A percentile compares a stretch with the other conserved stretches of the same genome.
phyloP scores from a whole-genome alignment of 805 yeast species.

The Phaffomyces opuntiae region DNA sequence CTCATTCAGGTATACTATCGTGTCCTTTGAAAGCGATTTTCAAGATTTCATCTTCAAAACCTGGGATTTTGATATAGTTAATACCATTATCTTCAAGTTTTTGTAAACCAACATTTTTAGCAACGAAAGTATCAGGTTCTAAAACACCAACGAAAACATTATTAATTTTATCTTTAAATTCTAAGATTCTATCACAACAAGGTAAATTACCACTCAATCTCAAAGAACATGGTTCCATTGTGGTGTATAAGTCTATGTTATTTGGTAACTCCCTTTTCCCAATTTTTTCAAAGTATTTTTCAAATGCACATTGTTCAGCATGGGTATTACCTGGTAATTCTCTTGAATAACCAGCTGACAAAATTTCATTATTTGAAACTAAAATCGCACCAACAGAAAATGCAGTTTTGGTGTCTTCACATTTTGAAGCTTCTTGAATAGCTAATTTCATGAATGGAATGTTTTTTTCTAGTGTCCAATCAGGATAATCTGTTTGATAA shows the following conservation, averaged over 20 bases:
- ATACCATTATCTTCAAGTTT: conserved; percentile 52
- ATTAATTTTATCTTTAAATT: conserved; percentile 37
- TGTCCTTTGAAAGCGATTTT: conserved; percentile 73
- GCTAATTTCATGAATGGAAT: conserved; percentile 67
- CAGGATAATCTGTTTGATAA: conserved; percentile 21
- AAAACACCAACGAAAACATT: conserved; percentile 87
- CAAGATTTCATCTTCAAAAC: conserved; percentile 66
- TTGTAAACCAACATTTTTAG: conserved; percentile 56
- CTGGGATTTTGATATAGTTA: conserved; percentile 74
- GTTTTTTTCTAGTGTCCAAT: conserved; percentile 50
- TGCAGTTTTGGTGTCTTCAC: conserved; percentile 78
- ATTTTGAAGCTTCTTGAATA: conserved; percentile 66
- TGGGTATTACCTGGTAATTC: conserved; percentile 94
- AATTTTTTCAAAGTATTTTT: conserved; percentile 48
- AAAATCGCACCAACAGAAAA: conserved; percentile 92
- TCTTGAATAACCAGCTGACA: conserved; percentile 83
- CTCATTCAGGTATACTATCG: conserved; percentile 1
- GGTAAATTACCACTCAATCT: conserved; percentile 87
- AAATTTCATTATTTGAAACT: conserved; percentile 50
- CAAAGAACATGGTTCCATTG: conserved; percentile 95
- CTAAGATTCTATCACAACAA: conserved; percentile 72
- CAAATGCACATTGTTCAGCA: conserved; percentile 92
- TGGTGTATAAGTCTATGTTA: conserved; percentile 82
- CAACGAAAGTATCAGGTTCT: conserved; percentile 88
- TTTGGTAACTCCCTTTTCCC: conserved; percentile 43